Base-by-base conservation (phyloP, 495 filamentous ascomycete genomes). In the Tirmania nivea region DNA sequence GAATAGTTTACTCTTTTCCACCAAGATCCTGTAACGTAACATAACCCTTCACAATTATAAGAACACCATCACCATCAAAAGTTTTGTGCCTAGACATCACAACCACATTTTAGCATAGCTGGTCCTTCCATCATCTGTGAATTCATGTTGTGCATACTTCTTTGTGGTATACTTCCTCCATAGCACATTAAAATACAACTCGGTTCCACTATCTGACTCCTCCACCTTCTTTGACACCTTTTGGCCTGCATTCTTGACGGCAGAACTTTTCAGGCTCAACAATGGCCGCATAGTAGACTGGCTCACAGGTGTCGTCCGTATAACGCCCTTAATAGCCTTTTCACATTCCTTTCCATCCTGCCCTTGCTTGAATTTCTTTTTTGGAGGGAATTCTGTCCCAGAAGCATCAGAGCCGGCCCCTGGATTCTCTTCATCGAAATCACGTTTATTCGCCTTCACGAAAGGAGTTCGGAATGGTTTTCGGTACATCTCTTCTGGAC, bases 61-160 rank as follows among this genome's bases (percentile, higher is more conserved):
- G 69, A 8, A 86, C 70, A 3, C 82, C 83, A 64, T 89, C 83
- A n/a, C 84, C 83, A 65, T 87, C 83, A 80, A 84, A 89, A 14
- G 80, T 86, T 63, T 87, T 89, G 68, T 87, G 76, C 67, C 48
- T 50, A 21, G 3, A 45, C 12, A 45, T 45, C 39, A 45, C 12
- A 14, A 19, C 9, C 17, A 45, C 14, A 45, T 45, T 8, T 45
- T 19, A 45, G 48, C 25, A 50, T 25, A 12, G 48, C 11, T 50
- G 11, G 11, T 20, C 11, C 8, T 17, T 12, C 7, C 25, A 50
- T 12, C 5, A 19, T 12, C 25, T 50, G n/a, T 12, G 12, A 50
- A 20, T 12, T 16, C 11, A 6, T 19, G 3, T 17, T 11, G 20
- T 16, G 11, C 25, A 19, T 31, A 50, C 48, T 87, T 89, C 64